These are phyloP conservation scores for Anthostomella pinea DNA, from an alignment of 2,329 filamentous ascomycete species.

Conservation along the genomic window DNA sequence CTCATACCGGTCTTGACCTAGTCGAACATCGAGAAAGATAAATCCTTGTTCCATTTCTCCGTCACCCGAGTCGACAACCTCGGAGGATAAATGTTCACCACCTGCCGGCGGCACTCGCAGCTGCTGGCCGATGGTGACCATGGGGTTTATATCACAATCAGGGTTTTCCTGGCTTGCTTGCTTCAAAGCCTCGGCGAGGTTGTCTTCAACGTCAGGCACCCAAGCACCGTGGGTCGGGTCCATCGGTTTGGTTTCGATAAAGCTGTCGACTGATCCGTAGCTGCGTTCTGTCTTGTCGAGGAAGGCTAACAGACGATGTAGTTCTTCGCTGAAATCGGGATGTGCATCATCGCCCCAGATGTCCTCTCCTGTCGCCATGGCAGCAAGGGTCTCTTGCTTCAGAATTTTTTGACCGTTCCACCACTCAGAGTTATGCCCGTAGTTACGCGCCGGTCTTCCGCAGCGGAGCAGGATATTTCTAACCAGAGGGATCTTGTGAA, in stretches of 20 bases:
- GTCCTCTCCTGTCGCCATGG: conserved; percentile 30
- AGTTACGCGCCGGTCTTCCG: conserved; percentile 41
- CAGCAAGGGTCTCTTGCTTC: conserved; percentile 35
- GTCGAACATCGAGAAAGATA: conserved; percentile 41
- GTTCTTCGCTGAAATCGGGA: conserved; percentile 48
- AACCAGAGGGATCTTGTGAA: conserved; percentile 57
- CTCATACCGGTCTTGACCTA: conserved; percentile 35
- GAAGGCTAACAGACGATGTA: conserved; percentile 63
- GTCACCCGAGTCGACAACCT: conserved; percentile 26
- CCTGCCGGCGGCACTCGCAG: conserved; percentile 11
- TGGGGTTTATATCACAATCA: conserved; percentile 19
- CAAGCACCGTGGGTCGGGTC: conserved; percentile 30
- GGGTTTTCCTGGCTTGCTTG: conserved; percentile 13
- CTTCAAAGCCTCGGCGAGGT: conserved; percentile 33
- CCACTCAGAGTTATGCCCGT: conserved; percentile 58
- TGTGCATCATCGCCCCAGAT: conserved; percentile 32
- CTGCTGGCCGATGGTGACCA: conserved; percentile 24
- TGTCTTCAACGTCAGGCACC: conserved; percentile 45
- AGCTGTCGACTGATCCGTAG: conserved; percentile 53
- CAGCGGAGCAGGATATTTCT: conserved; percentile 53
- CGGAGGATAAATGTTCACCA: conserved; percentile 6
- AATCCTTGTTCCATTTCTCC: conserved; percentile 38
- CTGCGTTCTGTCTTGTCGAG: conserved; percentile 58
- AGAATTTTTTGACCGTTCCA: conserved; percentile 57
- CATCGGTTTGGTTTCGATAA: conserved; percentile 39